These are phyloP conservation scores for Discostella pseudostelligera DNA, from an alignment of 108 stramenopile species.

Conservation along the genomic window DNA sequence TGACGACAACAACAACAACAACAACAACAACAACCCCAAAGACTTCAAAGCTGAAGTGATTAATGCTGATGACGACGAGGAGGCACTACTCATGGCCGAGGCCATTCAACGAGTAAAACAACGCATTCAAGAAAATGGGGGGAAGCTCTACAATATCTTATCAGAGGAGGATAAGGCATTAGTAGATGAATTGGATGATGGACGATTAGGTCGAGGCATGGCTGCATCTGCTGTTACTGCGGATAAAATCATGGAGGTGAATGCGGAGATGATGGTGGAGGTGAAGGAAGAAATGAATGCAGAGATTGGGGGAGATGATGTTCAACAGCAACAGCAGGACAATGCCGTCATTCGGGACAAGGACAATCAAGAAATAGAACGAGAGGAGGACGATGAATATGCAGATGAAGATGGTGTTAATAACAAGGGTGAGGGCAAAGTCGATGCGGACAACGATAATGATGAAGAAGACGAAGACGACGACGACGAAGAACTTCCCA, in stretches of 20 bases:
- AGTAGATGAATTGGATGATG: conserved; percentile 20
- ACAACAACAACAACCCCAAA: not conserved
- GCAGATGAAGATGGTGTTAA: not conserved
- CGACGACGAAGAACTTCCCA: conserved; percentile 54
- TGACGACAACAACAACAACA: not conserved
- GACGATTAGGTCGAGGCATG: not conserved
- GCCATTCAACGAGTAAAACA: conserved; percentile 41
- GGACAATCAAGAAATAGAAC: not conserved
- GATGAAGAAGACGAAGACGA: conserved; percentile 42
- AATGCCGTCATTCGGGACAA: not conserved
- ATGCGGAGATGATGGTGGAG: not conserved
- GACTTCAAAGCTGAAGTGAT: conserved; percentile 12
- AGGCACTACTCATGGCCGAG: conserved; percentile 31
- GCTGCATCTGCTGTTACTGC: not conserved
- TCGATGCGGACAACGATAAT: conserved; percentile 12
- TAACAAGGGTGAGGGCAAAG: not conserved
- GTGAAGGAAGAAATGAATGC: not conserved
- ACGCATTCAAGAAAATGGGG: conserved; percentile 27
- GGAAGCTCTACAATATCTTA: conserved; percentile 22
- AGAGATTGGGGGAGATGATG: not conserved
- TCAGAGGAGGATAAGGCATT: conserved; percentile 8
- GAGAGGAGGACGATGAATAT: not conserved
- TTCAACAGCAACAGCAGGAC: not conserved
- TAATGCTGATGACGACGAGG: not conserved
- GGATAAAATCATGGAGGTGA: conserved; percentile 1